Conservation (phyloP, 371 early-diverging fungal genomes). For the Actinomucor elegans region DNA sequence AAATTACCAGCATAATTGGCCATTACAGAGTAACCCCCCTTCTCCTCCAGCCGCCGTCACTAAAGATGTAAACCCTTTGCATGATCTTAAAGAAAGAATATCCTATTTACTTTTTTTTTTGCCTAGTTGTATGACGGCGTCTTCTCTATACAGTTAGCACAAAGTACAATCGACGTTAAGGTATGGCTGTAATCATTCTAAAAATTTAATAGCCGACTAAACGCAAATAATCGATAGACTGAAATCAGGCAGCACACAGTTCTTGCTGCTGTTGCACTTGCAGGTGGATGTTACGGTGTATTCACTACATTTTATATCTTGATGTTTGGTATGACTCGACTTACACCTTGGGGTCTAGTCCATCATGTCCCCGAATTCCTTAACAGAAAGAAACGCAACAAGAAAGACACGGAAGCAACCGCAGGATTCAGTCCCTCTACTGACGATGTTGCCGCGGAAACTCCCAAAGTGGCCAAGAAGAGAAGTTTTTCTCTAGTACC, state of each 20-base stretch:
- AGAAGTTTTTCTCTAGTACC: slow-evolving; percentile 8
- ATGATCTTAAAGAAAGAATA: no score
- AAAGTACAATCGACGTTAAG: slow-evolving; percentile 32
- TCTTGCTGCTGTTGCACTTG: slow-evolving; percentile 35
- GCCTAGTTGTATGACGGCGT: slow-evolving; percentile 38
- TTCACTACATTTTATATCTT: slow-evolving; percentile 40
- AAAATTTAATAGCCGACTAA: no score
- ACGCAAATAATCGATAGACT: slow-evolving; percentile 28
- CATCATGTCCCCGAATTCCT: slow-evolving; percentile 34
- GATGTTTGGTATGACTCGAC: slow-evolving; percentile 44
- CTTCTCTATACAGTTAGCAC: slow-evolving; percentile 33
- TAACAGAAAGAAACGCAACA: slow-evolving; percentile 11
- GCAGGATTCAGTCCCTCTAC: not conserved
- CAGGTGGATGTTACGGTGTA: slow-evolving; percentile 44
- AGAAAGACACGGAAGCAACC: not conserved
- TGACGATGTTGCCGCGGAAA: not conserved
- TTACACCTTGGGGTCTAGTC: slow-evolving; percentile 41
- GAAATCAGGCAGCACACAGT: slow-evolving; percentile 43
- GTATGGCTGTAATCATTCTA: no score
- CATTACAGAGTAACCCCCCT: slow-evolving; percentile 17
- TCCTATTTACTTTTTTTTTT: no score
- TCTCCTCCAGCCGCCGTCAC: not conserved
- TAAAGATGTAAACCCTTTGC: slow-evolving; percentile 15
- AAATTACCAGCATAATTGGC: slow-evolving; percentile 29
- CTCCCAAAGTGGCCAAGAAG: not conserved